Base-by-base conservation (phyloP, 2,329 filamentous ascomycete genomes). In the Phoma sp. region DNA sequence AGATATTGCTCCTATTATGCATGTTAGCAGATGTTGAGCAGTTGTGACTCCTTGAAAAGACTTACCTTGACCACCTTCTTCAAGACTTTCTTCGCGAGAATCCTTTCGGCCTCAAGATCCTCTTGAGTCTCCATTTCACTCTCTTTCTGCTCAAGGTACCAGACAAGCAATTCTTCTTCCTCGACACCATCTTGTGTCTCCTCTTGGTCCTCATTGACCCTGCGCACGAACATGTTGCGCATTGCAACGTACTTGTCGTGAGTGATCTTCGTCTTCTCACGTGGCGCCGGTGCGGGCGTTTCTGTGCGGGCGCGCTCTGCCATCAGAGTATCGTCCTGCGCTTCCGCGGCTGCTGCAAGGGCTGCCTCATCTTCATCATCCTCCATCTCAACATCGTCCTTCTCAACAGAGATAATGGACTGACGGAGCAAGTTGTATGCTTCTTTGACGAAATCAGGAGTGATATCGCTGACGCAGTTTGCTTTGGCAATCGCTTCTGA, bases 401-500 rank as follows among this genome's bases (percentile, higher is more conserved):
- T 95, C 77, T 99, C 95, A 24, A 99, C 95, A 1, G 90, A 95
- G 67, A 99, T 97, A 73, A 99, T 99, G 75, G 90, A 95, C 77
- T 97, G 93, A 37, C 92, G 83, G 10, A 99, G 84, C 8, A 99
- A 83, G 65, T 95, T 91, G 75, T 89, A 98, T 0, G 93, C 95
- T 76, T 99, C 95, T 36, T 89, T 84, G 13, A 99, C 95, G 76
- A 98, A 96, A 0, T 85, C 84, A 1, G 89, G 83, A 0, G 87
- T 87, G 57, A 99, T 89, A 60, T 97, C 92, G 66, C 93, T 90
- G 11, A 96, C 91, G 71, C 95, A 99, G 72, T 96, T 98, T 54
- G 92, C 91, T 77, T 98, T 98, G 54, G 95, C 95, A 63, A 99
- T 97, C n/a, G 95, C 95, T 76, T 99, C 95, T 49, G 89, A 93